Evolutionary conservation across 106 monocot genomes (phyloP).

Genomic region (Cymbidium sinense): DNA sequence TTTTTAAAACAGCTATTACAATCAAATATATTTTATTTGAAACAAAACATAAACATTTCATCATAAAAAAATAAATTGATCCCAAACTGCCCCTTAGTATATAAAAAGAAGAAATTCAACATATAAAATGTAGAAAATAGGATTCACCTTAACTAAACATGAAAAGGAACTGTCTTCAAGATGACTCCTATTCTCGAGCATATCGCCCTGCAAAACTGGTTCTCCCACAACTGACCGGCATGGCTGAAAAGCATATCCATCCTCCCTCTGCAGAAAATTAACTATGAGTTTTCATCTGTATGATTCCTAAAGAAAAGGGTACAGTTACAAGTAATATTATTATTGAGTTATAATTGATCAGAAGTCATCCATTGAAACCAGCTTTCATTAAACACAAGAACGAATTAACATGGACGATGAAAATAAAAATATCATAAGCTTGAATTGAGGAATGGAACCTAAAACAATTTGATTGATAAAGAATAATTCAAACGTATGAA

Average conservation of each 20-base stretch:
- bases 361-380: neutral
- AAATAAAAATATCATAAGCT: neutral
- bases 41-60: too few relatives aligned
- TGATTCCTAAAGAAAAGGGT: neutral
- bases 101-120: neutral
- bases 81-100: too few relatives aligned
- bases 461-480: neutral
- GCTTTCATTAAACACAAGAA: neutral
- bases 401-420: neutral
- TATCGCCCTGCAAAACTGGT: slow-evolving; percentile 6
- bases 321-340: too few relatives aligned
- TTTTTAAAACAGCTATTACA: too few relatives aligned
- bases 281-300: neutral
- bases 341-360: neutral
- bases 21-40: too few relatives aligned
- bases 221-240: slow-evolving; percentile 8
- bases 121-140: neutral
- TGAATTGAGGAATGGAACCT: neutral
- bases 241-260: slow-evolving; percentile 16
- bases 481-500: neutral
- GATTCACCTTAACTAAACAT: slow-evolving; percentile 69
- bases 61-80: too few relatives aligned
- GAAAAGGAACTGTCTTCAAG: slow-evolving; percentile 31
- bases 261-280: slow-evolving; percentile 52
- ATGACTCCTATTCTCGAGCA: slow-evolving; percentile 6